Evolutionary conservation across 371 early-diverging fungal species (phyloP), one percentile per base, ranked within the genome.

Genomic region (Saksenaea vasiformis): DNA sequence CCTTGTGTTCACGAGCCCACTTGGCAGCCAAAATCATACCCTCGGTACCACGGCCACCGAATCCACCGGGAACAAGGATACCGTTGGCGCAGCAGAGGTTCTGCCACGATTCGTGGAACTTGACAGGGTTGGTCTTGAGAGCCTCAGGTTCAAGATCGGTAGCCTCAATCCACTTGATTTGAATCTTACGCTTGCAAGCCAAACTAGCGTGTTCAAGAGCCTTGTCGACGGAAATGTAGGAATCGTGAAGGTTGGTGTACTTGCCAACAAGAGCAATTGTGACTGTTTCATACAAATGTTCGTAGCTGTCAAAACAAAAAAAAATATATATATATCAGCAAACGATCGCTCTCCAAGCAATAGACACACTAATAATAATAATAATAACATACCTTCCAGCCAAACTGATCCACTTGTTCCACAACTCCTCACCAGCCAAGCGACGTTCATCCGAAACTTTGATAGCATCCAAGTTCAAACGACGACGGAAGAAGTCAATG

Each of bases 51-150:
- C 98, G 95, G 60, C 80, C 80, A 57, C 99, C 99, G 76, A 99
- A 99, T 35, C 99, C 99, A 70, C 99, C 99, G 19, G 99, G 99
- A 24, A 99, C 95, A n/a, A 99, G 82, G 58, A 99, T 93, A 61
- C 99, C 99, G 74, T 97, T 80, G 36, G 95, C 93, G 22, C 89
- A 85, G 78, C 93, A 91, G 54, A 98, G 76, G 35, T 80, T 79
- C 69, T 91, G 85, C 99, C 97, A 97, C 3, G 97, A 91, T 70
- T 96, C 96, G 69, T 96, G 92, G 80, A 93, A 96, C 77, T 94
- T 93, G 74, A 91, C 82, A 37, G 98, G 94, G 70, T 94, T 87
- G 57, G 78, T 71, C 57, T 85, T 76, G 69, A 90, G 85, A 28
- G 85, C 83, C 44, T 85, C 84, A 13, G 82, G 76, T 78, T 98